Evolutionary conservation across 208 protist species (phyloP).

Genomic region (Angomonas deanei): DNA sequence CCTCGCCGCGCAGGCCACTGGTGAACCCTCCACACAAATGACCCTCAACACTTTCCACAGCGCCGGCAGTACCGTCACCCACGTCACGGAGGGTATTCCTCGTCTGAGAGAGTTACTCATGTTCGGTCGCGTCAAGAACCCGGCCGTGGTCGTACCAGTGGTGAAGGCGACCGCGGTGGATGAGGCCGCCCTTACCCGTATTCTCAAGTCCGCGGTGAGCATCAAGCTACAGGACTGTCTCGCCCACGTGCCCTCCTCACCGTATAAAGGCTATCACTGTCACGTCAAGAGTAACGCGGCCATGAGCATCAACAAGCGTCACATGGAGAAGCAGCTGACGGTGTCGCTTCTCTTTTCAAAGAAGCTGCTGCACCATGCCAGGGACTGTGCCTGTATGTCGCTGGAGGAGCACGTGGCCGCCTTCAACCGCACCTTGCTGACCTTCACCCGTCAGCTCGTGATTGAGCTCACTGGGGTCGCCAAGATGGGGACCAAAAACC

Average conservation of each 20-base stretch:
- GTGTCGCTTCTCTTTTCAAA: constrained; percentile 80
- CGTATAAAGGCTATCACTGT: not conserved
- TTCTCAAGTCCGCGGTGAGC: constrained; percentile 55
- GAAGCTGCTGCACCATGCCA: constrained; percentile 31
- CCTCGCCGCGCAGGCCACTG: constrained; percentile 96
- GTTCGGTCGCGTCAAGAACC: constrained; percentile 89
- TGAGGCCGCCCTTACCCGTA: constrained; percentile 47
- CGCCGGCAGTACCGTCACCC: constrained; percentile 97
- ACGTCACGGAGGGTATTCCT: constrained; percentile 99
- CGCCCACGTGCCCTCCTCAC: constrained; percentile 12
- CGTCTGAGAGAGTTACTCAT: constrained; percentile 99
- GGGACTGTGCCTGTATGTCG: constrained; percentile 70
- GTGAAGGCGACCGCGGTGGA: constrained; percentile 45
- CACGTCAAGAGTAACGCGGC: not conserved
- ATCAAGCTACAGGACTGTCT: constrained; percentile 66
- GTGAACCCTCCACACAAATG: constrained; percentile 99
- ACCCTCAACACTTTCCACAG: constrained; percentile 99
- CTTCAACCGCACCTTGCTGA: constrained; percentile 48
- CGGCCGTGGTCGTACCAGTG: constrained; percentile 86
- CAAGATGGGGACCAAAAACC: constrained; percentile 4
- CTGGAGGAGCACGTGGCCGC: constrained; percentile 53
- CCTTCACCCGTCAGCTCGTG: constrained; percentile 49
- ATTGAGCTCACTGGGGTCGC: constrained; percentile 6
- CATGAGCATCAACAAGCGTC: not conserved
- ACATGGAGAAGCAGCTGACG: constrained; percentile 33